These are phyloP conservation scores for Toxoplasma gondii DNA, from an alignment of 169 alveolate species.

Conservation along the genomic window DNA sequence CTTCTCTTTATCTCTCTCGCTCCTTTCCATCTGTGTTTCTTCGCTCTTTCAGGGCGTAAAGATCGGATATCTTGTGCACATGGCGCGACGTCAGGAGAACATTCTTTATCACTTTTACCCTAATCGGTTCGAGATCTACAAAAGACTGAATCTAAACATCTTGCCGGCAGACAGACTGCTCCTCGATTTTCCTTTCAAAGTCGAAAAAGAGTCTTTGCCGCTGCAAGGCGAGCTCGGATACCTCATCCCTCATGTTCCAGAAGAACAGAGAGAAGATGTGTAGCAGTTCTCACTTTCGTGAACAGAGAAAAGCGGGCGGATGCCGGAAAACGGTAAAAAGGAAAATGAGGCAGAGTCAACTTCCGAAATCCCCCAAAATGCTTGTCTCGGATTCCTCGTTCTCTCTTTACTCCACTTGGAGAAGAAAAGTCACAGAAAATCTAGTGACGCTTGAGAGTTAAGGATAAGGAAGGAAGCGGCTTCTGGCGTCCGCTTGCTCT, in stretches of 20 bases:
- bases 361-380: too few species aligned
- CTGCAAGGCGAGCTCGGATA: slow-evolving; percentile 13
- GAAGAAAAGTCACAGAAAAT: too few species aligned
- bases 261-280: background rate
- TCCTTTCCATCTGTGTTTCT: background rate
- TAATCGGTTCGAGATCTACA: slow-evolving; percentile 67
- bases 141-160: background rate
- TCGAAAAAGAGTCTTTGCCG: background rate
- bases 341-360: too few species aligned
- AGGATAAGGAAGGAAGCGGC: too few species aligned
- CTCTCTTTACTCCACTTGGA: too few species aligned
- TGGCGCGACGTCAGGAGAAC: slow-evolving; percentile 72
- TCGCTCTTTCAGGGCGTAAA: slow-evolving; percentile 68
- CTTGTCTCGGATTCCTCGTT: too few species aligned
- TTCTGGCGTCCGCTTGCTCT: too few species aligned
- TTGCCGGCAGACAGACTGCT: slow-evolving; percentile 8
- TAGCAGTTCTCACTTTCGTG: background rate
- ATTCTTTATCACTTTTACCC: slow-evolving; percentile 67
- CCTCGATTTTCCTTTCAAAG: slow-evolving; percentile 10
- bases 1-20: background rate
- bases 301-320: too few species aligned
- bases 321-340: too few species aligned
- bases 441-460: too few species aligned
- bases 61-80: slow-evolving; percentile 71
- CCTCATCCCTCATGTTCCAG: slow-evolving; percentile 3